Evolutionary conservation across 768 basidiomycete species (phyloP).

Genomic region (Suillus brevipes): DNA sequence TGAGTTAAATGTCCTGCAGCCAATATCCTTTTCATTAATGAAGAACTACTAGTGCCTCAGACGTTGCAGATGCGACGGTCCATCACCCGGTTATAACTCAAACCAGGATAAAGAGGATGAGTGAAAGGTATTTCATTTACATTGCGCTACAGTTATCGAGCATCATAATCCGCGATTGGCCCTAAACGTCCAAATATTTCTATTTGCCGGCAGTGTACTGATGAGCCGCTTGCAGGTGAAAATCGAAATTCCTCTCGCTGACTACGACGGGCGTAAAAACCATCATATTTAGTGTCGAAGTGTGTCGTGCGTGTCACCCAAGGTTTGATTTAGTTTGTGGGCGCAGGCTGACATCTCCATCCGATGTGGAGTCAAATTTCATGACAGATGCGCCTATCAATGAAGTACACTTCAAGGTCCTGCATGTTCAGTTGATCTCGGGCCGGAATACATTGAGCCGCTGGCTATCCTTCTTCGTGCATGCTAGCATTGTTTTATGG

Average conservation of each 20-base stretch:
- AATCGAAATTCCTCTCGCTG: not conserved
- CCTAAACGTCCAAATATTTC: not conserved
- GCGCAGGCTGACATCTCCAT: no score
- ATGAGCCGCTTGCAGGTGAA: not conserved
- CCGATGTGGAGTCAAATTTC: not conserved
- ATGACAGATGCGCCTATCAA: not conserved
- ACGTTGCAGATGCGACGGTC: no score
- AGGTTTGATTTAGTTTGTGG: not conserved
- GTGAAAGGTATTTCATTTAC: no score
- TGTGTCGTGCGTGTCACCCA: not conserved
- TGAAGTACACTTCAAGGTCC: no score
- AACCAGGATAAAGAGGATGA: no score
- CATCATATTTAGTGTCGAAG: not conserved
- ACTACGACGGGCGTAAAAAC: not conserved
- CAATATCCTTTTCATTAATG: not conserved
- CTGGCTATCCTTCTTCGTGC: not conserved
- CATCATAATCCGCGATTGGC: not conserved
- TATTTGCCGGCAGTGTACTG: no score
- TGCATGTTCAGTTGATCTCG: not conserved
- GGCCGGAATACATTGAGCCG: no score
- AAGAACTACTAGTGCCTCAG: no score
- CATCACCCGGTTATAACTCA: no score
- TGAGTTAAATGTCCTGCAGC: not conserved
- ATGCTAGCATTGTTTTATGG: not conserved
- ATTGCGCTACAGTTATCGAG: not conserved